These are phyloP conservation scores for Prunella vulgaris DNA, from an alignment of 257 asterid species.

Conservation along the genomic window DNA sequence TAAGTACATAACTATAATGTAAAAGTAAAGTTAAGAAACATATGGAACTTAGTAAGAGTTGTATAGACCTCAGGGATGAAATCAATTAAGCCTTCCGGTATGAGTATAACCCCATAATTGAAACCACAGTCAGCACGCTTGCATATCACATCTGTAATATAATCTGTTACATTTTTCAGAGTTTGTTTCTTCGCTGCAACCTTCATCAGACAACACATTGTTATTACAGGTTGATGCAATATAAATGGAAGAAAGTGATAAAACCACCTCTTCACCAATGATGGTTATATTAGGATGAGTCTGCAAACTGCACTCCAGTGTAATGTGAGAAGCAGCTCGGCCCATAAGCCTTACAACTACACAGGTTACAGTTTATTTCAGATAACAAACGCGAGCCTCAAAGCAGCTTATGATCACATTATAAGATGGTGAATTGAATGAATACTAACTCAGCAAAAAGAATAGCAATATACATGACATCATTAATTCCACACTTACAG, in stretches of 20 bases:
- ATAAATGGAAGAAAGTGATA: background rate
- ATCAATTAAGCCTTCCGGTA: constrained; percentile 82
- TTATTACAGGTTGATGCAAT: background rate
- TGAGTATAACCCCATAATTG: constrained; percentile 77
- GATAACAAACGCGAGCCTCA: too few species aligned
- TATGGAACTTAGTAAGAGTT: background rate
- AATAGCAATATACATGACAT: background rate
- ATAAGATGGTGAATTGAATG: background rate
- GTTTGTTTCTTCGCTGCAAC: constrained; percentile 74
- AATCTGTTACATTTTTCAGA: constrained; percentile 61
- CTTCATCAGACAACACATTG: constrained; percentile 26
- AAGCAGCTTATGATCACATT: background rate
- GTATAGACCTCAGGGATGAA: constrained; percentile 68
- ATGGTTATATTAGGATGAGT: constrained; percentile 77
- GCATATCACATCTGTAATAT: constrained; percentile 58
- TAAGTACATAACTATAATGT: constrained; percentile 12
- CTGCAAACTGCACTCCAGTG: constrained; percentile 76
- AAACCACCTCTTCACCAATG: constrained; percentile 69
- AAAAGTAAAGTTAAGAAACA: background rate
- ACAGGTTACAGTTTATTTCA: background rate
- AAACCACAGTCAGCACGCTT: constrained; percentile 65
- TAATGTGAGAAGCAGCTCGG: constrained; percentile 80
- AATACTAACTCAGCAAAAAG: background rate
- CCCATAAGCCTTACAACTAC: constrained; percentile 89
- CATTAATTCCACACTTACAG: constrained; percentile 37